Percentiles rank a stretch among this genome's conserved stretches.
Evolutionary conservation across 345 rosid species (phyloP).

Genomic region (Corymbia maculata): DNA sequence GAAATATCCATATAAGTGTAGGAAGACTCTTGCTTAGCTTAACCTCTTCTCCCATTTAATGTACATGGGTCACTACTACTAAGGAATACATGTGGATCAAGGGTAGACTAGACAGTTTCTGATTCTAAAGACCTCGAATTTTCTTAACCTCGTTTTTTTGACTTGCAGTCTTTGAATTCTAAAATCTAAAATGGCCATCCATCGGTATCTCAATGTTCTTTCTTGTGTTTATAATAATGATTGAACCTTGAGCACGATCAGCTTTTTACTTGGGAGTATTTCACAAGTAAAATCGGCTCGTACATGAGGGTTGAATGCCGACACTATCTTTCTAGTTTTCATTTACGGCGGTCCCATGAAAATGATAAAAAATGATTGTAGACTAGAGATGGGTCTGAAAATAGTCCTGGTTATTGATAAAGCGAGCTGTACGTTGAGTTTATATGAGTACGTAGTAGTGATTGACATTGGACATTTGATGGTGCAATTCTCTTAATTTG

Average conservation of each 20-base stretch:
- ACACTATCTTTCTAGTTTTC: background rate
- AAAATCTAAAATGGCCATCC: background rate
- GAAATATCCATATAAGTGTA: background rate
- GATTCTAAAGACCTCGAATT: background rate
- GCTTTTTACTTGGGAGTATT: background rate
- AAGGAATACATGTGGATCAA: background rate
- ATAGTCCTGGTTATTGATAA: background rate
- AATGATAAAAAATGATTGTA: background rate
- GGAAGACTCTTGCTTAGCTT: background rate
- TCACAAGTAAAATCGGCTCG: background rate
- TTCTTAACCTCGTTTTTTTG: background rate
- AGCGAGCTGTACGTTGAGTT: background rate
- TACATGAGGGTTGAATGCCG: background rate
- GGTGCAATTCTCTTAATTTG: background rate
- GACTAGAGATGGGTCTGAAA: background rate
- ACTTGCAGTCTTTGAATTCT: background rate
- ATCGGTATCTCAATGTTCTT: background rate
- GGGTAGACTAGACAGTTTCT: background rate
- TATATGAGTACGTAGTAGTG: background rate
- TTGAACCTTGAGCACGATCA: background rate
- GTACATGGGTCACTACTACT: background rate
- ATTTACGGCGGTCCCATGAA: background rate
- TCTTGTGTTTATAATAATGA: background rate
- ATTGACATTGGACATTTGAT: too few species aligned
- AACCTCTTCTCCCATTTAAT: background rate